Conservation (phyloP, 148 eudicot species). For the Camellia lanceoleosa region DNA sequence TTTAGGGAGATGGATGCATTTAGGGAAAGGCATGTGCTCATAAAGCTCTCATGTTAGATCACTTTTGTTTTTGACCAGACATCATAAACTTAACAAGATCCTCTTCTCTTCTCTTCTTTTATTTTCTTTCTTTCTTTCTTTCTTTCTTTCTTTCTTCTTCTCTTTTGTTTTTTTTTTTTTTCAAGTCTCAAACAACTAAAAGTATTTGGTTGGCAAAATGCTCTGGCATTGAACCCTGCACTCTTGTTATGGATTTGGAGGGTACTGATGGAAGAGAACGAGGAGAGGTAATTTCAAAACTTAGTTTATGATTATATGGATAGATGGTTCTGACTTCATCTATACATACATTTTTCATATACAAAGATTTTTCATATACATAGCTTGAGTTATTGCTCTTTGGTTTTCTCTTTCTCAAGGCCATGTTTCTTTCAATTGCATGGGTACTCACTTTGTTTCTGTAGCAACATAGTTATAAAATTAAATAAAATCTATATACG, state of each 20-base stretch:
- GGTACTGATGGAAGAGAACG: slow-evolving; percentile 99
- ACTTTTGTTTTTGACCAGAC: background rate
- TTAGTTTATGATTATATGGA: background rate
- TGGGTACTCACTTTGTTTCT: background rate
- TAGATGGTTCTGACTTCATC: background rate
- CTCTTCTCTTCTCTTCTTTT: too few species aligned
- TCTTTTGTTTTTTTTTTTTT: background rate
- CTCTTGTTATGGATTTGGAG: slow-evolving; percentile 96
- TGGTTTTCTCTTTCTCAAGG: background rate
- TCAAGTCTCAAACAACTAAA: slow-evolving; percentile 93
- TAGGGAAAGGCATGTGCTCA: slow-evolving; percentile 64
- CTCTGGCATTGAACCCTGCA: slow-evolving; percentile 85
- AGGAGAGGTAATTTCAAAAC: slow-evolving; percentile 61
- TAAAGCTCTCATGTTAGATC: slow-evolving; percentile 11
- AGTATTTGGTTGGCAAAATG: slow-evolving; percentile 92
- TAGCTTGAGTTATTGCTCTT: background rate
- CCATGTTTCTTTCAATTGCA: background rate
- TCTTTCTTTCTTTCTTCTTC: too few species aligned
- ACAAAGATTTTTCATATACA: too few species aligned
- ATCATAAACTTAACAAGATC: slow-evolving; percentile 7
- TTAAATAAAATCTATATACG: too few species aligned
- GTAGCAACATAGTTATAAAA: too few species aligned
- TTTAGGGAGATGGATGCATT: slow-evolving; percentile 98
- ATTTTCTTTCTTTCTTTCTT: too few species aligned
- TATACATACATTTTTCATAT: too few species aligned